phyloP scores from a whole-genome alignment of 768 basidiomycete species.

The Amanita molliuscula region DNA sequence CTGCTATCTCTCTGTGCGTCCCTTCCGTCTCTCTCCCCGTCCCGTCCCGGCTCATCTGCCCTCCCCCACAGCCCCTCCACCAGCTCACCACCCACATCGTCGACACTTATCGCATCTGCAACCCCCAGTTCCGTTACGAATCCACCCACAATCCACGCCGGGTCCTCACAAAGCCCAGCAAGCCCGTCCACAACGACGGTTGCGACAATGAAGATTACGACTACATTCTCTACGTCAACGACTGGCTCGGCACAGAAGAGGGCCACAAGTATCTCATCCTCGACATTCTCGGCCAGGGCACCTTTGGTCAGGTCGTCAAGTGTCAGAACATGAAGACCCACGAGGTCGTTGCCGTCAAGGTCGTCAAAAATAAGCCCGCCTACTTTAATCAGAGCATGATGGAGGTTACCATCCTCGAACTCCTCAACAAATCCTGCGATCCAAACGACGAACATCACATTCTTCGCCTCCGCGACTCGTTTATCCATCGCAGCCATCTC shows the following conservation, averaged over 20 bases:
- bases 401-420: slow-evolving; percentile 96
- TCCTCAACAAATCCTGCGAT: slow-evolving; percentile 91
- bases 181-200: slow-evolving; percentile 91
- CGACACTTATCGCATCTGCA: slow-evolving; percentile 91
- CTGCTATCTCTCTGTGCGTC: slow-evolving; percentile 70
- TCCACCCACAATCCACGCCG: slow-evolving; percentile 89
- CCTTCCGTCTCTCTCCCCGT: slow-evolving; percentile 3
- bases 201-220: slow-evolving; percentile 99
- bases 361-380: slow-evolving; percentile 99
- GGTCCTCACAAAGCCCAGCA: slow-evolving; percentile 96
- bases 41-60: slow-evolving; percentile 1
- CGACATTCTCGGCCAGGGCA: slow-evolving; percentile 96
- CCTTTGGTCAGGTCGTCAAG: slow-evolving; percentile 98
- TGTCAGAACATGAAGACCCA: slow-evolving; percentile 99
- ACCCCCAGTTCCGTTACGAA: slow-evolving; percentile 92
- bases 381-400: slow-evolving; percentile 99
- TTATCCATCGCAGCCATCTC: slow-evolving; percentile 92
- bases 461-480: slow-evolving; percentile 87
- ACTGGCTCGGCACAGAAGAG: slow-evolving; percentile 90
- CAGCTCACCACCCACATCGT: slow-evolving; percentile 78
- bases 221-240: slow-evolving; percentile 98
- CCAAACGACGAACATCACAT: slow-evolving; percentile 96
- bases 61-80: slow-evolving; percentile 36
- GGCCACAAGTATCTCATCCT: slow-evolving; percentile 98
- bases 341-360: slow-evolving; percentile 97